Evolutionary conservation across 2,329 filamentous ascomycete genomes (phyloP), one percentile per base, ranked within the genome.

Genomic region (Elsinoe ampelina): DNA sequence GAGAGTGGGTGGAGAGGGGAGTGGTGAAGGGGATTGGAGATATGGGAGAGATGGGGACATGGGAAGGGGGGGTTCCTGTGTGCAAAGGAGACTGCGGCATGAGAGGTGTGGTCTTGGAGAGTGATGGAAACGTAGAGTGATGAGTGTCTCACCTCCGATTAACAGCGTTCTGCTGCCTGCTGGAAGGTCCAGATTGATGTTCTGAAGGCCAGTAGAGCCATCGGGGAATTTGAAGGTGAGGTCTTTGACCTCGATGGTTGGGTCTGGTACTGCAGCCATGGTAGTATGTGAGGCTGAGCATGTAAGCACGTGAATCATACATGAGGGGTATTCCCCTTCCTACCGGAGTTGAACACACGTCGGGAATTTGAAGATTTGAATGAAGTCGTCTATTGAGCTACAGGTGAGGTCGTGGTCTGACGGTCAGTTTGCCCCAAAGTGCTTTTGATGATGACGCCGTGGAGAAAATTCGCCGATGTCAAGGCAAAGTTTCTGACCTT

Each of bases 201-300:
- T 73, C 52, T 79, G 75, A 32, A 98, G 77, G 57, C 92, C 93
- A n/a, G 80, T 81, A 43, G 85, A 84, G 68, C 87, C 85, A 76
- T 95, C 88, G 13, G 86, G 87, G 73, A 97, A 98, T 43, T 81
- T 84, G 79, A 97, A 98, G 61, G 83, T 90, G 56, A 98, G 83
- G 71, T 84, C 75, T 38, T 77, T 82, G 64, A 93, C 86, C 63
- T 81, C 73, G 68, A 98, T 87, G 50, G 84, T 81, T 8, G 86
- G 82, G 55, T 71, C 67, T 17, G 68, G 51, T 7, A 63, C 63
- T 34, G 63, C 42, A 12, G 42, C 32, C 35, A 42, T 52, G 42
- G 35, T 20, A 8, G 26, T 5, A 13, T 34, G 55, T 5, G 12
- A 30, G 17, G 5, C 12, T 6, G 34, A 26, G 22, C 3, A 15